These are phyloP conservation scores for Lactuca sativa DNA, from an alignment of 129 eudicot species.

Conservation along the genomic window DNA sequence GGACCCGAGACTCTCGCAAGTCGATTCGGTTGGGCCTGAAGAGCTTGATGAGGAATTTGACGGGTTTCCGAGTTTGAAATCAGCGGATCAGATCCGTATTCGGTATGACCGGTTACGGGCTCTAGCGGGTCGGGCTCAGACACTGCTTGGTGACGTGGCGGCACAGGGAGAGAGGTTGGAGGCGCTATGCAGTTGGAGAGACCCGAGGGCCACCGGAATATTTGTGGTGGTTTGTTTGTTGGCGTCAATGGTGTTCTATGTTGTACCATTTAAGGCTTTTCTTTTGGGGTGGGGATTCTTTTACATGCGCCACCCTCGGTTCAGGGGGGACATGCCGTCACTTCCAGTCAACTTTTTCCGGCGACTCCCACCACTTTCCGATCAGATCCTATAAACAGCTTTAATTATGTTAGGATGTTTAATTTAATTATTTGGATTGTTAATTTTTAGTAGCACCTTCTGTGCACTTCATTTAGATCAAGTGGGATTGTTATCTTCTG, in stretches of 20 bases:
- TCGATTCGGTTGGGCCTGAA: constrained; percentile 63
- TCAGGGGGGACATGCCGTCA: constrained; percentile 82
- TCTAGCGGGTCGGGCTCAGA: constrained; percentile 86
- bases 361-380: constrained; percentile 87
- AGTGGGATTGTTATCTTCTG: constrained; percentile 15
- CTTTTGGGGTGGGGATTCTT: constrained; percentile 70
- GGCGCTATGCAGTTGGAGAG: constrained; percentile 91
- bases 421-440: constrained; percentile 11
- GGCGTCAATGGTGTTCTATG: constrained; percentile 70
- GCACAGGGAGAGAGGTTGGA: constrained; percentile 87
- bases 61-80: constrained; percentile 63
- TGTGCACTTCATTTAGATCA: constrained; percentile 32
- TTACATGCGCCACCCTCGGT: constrained; percentile 88
- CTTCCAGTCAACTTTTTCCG: constrained; percentile 81
- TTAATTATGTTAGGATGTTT: neutral
- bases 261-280: constrained; percentile 77
- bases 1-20: constrained; percentile 75
- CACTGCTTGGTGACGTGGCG: constrained; percentile 82
- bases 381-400: constrained; percentile 58
- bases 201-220: constrained; percentile 89
- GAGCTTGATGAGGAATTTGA: constrained; percentile 96
- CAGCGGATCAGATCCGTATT: constrained; percentile 61
- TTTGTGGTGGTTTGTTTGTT: constrained; percentile 70
- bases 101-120: constrained; percentile 84
- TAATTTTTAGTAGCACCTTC: constrained; percentile 34